These are phyloP conservation scores for Crithidia bombi DNA, from an alignment of 208 protist genomes.

Conservation along the genomic window DNA sequence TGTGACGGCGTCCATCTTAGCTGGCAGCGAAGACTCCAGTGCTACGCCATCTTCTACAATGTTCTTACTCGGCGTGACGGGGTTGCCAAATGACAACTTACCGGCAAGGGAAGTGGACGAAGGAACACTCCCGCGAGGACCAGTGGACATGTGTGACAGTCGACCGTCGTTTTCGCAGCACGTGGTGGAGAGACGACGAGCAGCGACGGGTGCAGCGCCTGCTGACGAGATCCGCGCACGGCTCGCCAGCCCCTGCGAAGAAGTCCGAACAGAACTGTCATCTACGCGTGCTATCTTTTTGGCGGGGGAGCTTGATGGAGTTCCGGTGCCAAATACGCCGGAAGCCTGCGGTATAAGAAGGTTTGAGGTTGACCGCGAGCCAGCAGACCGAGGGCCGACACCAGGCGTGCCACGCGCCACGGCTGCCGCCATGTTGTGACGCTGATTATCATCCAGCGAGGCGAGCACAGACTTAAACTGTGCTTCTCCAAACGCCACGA, in stretches of 20 bases:
- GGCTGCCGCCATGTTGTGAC: constrained; percentile 42
- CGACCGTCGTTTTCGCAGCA: neutral
- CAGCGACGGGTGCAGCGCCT: constrained; percentile 1
- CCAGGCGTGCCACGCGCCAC: constrained; percentile 25
- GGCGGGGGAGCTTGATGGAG: constrained; percentile 61
- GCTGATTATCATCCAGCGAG: constrained; percentile 81
- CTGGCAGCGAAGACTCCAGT: constrained; percentile 73
- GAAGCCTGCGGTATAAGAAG: constrained; percentile 11
- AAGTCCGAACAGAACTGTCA: constrained; percentile 14
- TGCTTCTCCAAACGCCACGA: constrained; percentile 57
- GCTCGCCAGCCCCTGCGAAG: neutral
- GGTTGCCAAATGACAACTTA: neutral
- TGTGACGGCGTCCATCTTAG: constrained; percentile 65
- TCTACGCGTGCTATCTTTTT: constrained; percentile 67
- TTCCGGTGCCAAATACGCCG: constrained; percentile 12
- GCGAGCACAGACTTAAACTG: constrained; percentile 53
- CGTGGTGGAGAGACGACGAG: constrained; percentile 21
- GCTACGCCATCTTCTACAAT: constrained; percentile 59
- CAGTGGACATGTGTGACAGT: neutral
- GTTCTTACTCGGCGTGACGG: constrained; percentile 1
- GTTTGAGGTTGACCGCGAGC: constrained; percentile 3
- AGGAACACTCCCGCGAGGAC: neutral
- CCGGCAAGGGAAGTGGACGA: neutral
- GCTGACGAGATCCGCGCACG: constrained; percentile 9
- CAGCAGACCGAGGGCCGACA: constrained; percentile 16